Conservation (phyloP, 768 basidiomycete genomes). For the Galerina marginata region DNA sequence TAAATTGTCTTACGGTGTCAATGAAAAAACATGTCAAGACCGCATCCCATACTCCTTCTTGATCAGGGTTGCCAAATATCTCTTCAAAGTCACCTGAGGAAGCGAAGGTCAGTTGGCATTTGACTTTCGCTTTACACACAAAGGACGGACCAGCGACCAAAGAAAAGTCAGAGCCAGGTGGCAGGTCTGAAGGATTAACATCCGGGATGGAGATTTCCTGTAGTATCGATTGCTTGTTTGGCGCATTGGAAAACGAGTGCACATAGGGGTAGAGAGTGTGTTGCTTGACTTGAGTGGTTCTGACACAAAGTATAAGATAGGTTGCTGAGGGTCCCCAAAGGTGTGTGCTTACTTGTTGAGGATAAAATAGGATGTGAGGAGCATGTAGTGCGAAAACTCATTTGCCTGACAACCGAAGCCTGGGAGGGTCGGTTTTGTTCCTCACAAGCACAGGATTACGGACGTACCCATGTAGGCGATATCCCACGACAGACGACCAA, state of each 20-base stretch:
- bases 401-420: conserved; percentile 94
- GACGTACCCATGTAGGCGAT: conserved; percentile 77
- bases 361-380: conserved; percentile 86
- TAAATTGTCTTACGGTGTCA: conserved; percentile 70
- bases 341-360: conserved; percentile 70
- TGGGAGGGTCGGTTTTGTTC: conserved; percentile 31
- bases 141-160: conserved; percentile 80
- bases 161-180: conserved; percentile 70
- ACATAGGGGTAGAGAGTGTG: conserved; percentile 88
- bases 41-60: conserved; percentile 84
- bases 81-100: conserved; percentile 87
- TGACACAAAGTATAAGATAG: conserved; percentile 26
- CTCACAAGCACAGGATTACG: conserved; percentile 14
- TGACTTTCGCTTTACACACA: neutral
- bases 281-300: conserved; percentile 70
- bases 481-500: conserved; percentile 89
- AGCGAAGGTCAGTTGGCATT: neutral
- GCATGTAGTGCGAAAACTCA: conserved; percentile 96
- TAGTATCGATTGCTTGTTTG: conserved; percentile 62
- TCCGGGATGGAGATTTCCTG: conserved; percentile 80
- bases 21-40: conserved; percentile 97
- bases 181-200: conserved; percentile 77
- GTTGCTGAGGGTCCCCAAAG: neutral
- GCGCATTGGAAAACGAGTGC: conserved; percentile 90
- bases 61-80: conserved; percentile 75